Percentiles rank a stretch among this genome's conserved stretches.
Conservation (phyloP, 2,329 filamentous ascomycete genomes). For the Fusarium protoensiforme region DNA sequence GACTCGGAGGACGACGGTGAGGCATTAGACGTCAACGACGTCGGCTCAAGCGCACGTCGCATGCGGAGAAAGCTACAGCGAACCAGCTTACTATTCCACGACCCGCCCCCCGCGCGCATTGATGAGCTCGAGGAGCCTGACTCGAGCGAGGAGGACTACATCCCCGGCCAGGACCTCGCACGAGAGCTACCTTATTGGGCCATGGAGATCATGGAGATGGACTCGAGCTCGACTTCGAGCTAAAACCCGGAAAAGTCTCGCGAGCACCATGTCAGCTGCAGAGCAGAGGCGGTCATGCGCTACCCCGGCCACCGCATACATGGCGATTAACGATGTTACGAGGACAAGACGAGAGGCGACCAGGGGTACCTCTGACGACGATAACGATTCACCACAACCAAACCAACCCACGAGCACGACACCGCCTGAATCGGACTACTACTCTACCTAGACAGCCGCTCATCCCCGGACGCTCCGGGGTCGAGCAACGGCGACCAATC, state of each 20-base stretch:
- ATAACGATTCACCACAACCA: constrained; percentile 40
- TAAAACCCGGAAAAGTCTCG: background rate
- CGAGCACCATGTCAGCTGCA: constrained; percentile 27
- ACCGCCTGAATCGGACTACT: constrained; percentile 28
- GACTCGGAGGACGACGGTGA: constrained; percentile 59
- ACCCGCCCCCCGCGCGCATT: constrained; percentile 62
- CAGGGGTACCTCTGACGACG: constrained; percentile 40
- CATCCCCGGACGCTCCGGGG: constrained; percentile 17
- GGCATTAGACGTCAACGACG: constrained; percentile 54
- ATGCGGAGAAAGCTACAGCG: constrained; percentile 60
- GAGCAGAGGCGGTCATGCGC: constrained; percentile 24
- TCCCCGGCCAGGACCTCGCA: constrained; percentile 55
- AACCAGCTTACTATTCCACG: constrained; percentile 60
- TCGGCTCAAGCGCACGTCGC: constrained; percentile 60
- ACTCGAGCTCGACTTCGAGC: constrained; percentile 46
- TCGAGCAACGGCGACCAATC: constrained; percentile 20
- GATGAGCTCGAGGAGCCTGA: constrained; percentile 65
- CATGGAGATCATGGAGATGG: constrained; percentile 63
- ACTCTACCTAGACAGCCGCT: constrained; percentile 18
- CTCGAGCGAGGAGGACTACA: constrained; percentile 58
- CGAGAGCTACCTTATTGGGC: constrained; percentile 62
- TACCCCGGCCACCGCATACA: constrained; percentile 30
- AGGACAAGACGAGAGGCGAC: constrained; percentile 35
- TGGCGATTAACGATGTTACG: constrained; percentile 42
- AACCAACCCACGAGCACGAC: constrained; percentile 35